phyloP scores from a whole-genome alignment of 148 eudicot species.

The Linanthus parryae region DNA sequence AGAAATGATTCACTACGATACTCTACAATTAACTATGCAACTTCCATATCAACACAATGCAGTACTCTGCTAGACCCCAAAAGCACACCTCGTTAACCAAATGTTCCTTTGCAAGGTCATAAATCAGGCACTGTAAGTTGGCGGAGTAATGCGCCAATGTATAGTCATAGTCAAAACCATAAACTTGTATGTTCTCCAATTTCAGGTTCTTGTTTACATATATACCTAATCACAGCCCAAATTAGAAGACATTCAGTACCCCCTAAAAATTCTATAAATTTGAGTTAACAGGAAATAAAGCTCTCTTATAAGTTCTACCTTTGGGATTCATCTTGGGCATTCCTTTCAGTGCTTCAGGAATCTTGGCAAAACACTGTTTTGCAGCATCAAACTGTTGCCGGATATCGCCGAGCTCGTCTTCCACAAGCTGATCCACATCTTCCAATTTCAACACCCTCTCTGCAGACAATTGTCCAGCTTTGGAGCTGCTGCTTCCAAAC shows the following conservation, averaged over 20 bases:
- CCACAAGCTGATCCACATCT: conserved; percentile 19
- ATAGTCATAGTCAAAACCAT: conserved; percentile 97
- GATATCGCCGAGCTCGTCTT: conserved; percentile 50
- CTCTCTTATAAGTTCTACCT: conserved; percentile 46
- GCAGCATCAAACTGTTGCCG: conserved; percentile 55
- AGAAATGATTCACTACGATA: too few species aligned
- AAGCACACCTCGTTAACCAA: conserved; percentile 88
- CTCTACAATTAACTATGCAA: too few species aligned
- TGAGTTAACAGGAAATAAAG: not conserved
- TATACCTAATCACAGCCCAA: conserved; percentile 50
- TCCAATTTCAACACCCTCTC: conserved; percentile 35
- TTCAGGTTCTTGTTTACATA: conserved; percentile 91
- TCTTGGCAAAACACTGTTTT: conserved; percentile 46
- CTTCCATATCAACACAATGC: not conserved
- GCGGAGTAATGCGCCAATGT: conserved; percentile 94
- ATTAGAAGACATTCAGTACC: not conserved
- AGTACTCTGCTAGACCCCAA: not conserved
- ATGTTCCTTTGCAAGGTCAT: conserved; percentile 92
- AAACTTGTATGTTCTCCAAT: conserved; percentile 80
- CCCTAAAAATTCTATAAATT: not conserved
- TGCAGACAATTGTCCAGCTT: conserved; percentile 19
- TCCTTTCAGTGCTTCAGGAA: conserved; percentile 65
- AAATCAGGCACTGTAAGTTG: conserved; percentile 72
- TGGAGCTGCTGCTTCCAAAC: conserved; percentile 25
- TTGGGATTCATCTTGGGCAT: conserved; percentile 85